Evolutionary conservation across 2,329 filamentous ascomycete species (phyloP).

Genomic region (Apiospora rasikravindrae): DNA sequence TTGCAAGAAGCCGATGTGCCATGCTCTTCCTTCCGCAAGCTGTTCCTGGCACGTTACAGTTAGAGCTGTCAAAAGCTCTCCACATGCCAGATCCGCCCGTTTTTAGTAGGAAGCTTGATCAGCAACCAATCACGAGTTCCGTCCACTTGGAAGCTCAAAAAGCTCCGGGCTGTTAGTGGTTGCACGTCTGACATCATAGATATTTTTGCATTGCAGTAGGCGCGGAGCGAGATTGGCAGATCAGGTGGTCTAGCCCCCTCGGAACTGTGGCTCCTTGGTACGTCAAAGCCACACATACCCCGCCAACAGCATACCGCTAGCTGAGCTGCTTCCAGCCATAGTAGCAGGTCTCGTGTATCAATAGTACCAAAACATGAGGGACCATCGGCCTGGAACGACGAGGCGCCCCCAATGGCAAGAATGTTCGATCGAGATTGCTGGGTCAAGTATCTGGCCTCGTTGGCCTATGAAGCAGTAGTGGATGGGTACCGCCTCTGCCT

Average conservation of each 20-base stretch:
- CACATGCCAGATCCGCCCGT: not conserved
- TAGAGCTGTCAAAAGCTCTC: conserved; percentile 6
- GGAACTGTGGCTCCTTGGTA: not conserved
- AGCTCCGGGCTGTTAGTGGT: not conserved
- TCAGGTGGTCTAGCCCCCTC: conserved; percentile 1
- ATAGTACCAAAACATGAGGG: not conserved
- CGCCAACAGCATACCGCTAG: not conserved
- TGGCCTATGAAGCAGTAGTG: not conserved
- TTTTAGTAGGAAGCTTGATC: conserved; percentile 1
- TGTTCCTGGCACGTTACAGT: not conserved
- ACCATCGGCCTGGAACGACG: not conserved
- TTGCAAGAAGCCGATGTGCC: not conserved
- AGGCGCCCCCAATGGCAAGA: not conserved
- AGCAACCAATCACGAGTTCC: not conserved
- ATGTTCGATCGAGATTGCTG: not conserved
- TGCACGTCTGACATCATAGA: conserved; percentile 13
- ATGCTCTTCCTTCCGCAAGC: not conserved
- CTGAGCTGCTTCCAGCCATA: not conserved
- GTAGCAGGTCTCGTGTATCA: not conserved
- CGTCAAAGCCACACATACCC: conserved; percentile 16
- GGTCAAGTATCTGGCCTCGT: not conserved
- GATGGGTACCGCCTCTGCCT: not conserved
- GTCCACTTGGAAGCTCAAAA: not conserved
- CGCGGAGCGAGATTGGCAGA: not conserved
- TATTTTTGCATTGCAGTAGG: too few species aligned